These are phyloP conservation scores for Lecanicillium sp. DNA, from an alignment of 2,329 filamentous ascomycete species.

Conservation along the genomic window DNA sequence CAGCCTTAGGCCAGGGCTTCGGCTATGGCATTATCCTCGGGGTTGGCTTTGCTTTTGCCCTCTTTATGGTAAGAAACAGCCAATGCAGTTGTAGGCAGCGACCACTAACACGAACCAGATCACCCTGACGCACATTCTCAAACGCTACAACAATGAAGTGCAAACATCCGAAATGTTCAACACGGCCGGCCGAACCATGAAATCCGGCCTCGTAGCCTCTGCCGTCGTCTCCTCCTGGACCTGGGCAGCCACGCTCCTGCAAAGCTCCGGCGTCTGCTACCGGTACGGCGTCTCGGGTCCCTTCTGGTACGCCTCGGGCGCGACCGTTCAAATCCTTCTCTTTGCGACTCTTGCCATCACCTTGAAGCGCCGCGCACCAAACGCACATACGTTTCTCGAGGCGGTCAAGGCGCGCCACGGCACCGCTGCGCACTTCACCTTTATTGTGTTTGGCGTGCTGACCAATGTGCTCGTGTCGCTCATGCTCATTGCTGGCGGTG, in stretches of 20 bases:
- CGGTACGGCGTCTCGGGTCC: conserved; percentile 60
- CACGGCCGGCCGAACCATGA: conserved; percentile 80
- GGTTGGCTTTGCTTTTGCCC: conserved; percentile 64
- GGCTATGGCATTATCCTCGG: conserved; percentile 76
- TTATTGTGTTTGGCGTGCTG: conserved; percentile 73
- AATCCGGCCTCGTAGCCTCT: conserved; percentile 78
- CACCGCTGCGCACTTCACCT: conserved; percentile 61
- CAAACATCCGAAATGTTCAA: conserved; percentile 93
- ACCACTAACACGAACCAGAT: conserved; percentile 30
- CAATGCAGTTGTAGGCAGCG: background rate
- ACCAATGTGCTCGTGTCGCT: conserved; percentile 84
- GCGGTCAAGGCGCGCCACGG: conserved; percentile 78
- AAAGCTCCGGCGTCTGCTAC: conserved; percentile 77
- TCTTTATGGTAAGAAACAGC: conserved; percentile 54
- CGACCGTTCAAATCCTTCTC: conserved; percentile 78
- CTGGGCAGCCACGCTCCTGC: conserved; percentile 78
- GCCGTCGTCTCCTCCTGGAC: conserved; percentile 94
- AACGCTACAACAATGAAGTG: conserved; percentile 55
- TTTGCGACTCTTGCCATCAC: conserved; percentile 90
- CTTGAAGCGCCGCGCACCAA: conserved; percentile 77
- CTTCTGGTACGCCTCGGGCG: conserved; percentile 58
- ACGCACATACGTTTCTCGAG: conserved; percentile 80
- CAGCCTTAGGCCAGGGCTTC: conserved; percentile 50
- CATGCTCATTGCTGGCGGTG: conserved; percentile 79
- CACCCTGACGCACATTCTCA: conserved; percentile 61